phyloP scores from a whole-genome alignment of 768 basidiomycete genomes.

The Tylopilus balloui region DNA sequence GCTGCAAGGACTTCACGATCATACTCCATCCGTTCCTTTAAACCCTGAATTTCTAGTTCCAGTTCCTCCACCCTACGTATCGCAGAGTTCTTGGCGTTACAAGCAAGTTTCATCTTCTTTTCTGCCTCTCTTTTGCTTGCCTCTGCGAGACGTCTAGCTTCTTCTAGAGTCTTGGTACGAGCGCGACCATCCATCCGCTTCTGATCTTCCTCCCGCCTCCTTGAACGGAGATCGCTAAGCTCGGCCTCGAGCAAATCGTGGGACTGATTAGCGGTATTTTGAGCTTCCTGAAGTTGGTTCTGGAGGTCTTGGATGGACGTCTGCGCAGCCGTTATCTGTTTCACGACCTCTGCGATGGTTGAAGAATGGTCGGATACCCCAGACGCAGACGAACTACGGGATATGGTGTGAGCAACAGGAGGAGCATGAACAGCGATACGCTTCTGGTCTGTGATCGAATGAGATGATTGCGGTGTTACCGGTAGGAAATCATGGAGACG shows the following conservation, averaged over 20 bases:
- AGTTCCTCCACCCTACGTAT: slow-evolving; percentile 53
- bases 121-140: slow-evolving; percentile 78
- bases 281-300: slow-evolving; percentile 61
- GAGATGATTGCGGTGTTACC: slow-evolving; percentile 21
- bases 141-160: slow-evolving; percentile 81
- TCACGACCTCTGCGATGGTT: slow-evolving; percentile 67
- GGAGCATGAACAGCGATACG: slow-evolving; percentile 28
- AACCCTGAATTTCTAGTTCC: slow-evolving; percentile 53
- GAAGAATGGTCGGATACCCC: slow-evolving; percentile 56
- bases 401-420: slow-evolving; percentile 21
- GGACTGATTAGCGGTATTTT: slow-evolving; percentile 51
- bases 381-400: slow-evolving; percentile 22
- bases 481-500: slow-evolving; percentile 28
- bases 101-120: slow-evolving; percentile 74
- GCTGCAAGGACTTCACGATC: slow-evolving; percentile 51
- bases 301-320: slow-evolving; percentile 63
- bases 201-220: slow-evolving; percentile 80
- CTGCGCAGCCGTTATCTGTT: slow-evolving; percentile 64
- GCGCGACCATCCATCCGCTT: slow-evolving; percentile 72
- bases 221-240: slow-evolving; percentile 65
- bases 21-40: slow-evolving; percentile 51
- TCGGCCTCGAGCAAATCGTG: slow-evolving; percentile 66
- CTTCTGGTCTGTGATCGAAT: slow-evolving; percentile 22
- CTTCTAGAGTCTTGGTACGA: slow-evolving; percentile 84
- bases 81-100: slow-evolving; percentile 59